Conservation (phyloP, 2,329 filamentous ascomycete genomes). For the Claviceps capensis region DNA sequence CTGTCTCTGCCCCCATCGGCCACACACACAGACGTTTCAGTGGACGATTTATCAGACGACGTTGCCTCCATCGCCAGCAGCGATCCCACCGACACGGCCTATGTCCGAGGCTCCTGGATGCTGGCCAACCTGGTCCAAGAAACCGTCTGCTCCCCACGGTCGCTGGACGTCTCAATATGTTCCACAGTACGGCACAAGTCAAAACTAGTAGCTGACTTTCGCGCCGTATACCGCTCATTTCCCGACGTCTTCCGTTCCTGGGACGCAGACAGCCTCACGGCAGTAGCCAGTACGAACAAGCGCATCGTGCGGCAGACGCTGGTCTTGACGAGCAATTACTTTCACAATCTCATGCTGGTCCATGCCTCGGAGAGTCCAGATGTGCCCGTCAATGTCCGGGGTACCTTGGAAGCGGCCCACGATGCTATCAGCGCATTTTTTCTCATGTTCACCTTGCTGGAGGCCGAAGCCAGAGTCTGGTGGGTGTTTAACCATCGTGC, state of each 20-base stretch:
- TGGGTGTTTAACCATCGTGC: constrained; percentile 76
- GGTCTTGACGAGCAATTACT: constrained; percentile 71
- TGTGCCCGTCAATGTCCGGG: constrained; percentile 51
- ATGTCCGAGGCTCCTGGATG: constrained; percentile 66
- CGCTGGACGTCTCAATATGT: constrained; percentile 59
- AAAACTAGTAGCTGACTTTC: constrained; percentile 55
- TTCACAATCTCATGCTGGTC: constrained; percentile 69
- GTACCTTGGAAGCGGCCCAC: constrained; percentile 61
- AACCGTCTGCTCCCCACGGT: constrained; percentile 60
- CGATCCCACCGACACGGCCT: constrained; percentile 52
- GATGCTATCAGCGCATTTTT: constrained; percentile 65
- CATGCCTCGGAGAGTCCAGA: constrained; percentile 56
- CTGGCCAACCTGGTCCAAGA: constrained; percentile 67
- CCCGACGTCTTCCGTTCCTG: constrained; percentile 57
- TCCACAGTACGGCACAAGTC: constrained; percentile 54
- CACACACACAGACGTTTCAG: constrained; percentile 65
- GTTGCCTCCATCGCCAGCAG: constrained; percentile 40
- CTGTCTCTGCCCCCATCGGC: constrained; percentile 64
- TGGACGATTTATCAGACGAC: constrained; percentile 59
- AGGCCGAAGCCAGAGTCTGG: constrained; percentile 63
- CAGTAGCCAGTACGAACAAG: constrained; percentile 44
- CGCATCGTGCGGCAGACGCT: constrained; percentile 60
- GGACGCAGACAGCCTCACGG: constrained; percentile 44
- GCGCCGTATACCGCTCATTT: constrained; percentile 58
- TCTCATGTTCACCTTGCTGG: constrained; percentile 54